Conservation (phyloP, 805 yeast species). For the Yamadazyma paraphyllophila region DNA sequence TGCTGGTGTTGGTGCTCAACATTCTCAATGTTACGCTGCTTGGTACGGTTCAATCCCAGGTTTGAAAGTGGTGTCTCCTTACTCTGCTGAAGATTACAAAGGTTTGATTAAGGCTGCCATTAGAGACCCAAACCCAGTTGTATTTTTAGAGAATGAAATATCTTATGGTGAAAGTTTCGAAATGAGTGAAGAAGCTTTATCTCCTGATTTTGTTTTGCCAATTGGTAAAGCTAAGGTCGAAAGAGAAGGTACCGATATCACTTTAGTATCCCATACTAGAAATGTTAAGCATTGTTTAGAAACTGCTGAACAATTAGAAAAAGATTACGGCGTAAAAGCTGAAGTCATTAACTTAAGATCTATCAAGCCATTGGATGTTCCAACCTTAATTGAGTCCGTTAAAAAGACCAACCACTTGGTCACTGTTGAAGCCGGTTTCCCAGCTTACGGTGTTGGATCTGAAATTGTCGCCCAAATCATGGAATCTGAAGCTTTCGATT, state of each 20-base stretch:
- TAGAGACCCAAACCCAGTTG: slow-evolving; percentile 98
- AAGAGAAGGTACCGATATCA: slow-evolving; percentile 85
- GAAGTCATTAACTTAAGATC: slow-evolving; percentile 96
- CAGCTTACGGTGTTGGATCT: slow-evolving; percentile 97
- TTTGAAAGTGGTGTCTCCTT: slow-evolving; percentile 93
- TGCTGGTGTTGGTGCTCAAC: slow-evolving; percentile 99
- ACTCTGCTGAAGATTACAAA: slow-evolving; percentile 91
- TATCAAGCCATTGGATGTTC: slow-evolving; percentile 93
- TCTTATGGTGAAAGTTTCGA: slow-evolving; percentile 90
- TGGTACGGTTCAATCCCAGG: slow-evolving; percentile 99
- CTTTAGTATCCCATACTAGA: slow-evolving; percentile 90
- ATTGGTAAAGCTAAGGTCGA: slow-evolving; percentile 95
- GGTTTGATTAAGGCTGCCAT: slow-evolving; percentile 95
- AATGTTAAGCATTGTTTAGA: slow-evolving; percentile 80
- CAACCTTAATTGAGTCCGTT: slow-evolving; percentile 79
- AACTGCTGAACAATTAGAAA: slow-evolving; percentile 85
- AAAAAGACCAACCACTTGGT: slow-evolving; percentile 96
- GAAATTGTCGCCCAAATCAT: slow-evolving; percentile 96
- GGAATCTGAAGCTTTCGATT: slow-evolving; percentile 98
- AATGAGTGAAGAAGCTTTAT: slow-evolving; percentile 82
- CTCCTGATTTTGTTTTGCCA: slow-evolving; percentile 88
- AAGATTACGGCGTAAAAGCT: slow-evolving; percentile 82
- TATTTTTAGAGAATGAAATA: slow-evolving; percentile 93
- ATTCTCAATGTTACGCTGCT: slow-evolving; percentile 94
- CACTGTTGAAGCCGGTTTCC: slow-evolving; percentile 97